These are phyloP conservation scores for Sutorius eximius DNA, from an alignment of 1,284 basidiomycete genomes.

Conservation along the genomic window DNA sequence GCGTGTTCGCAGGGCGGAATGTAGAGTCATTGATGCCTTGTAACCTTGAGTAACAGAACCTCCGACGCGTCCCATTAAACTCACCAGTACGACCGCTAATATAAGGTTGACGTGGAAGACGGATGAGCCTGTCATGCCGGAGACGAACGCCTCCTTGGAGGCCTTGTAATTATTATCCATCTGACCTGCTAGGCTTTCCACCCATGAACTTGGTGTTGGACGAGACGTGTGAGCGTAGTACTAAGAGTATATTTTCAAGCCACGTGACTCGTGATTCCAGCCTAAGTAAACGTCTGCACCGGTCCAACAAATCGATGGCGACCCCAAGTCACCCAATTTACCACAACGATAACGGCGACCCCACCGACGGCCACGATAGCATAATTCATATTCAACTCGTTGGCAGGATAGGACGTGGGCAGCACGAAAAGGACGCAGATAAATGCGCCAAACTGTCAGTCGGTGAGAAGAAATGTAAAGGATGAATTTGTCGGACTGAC, in stretches of 20 bases:
- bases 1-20: constrained; percentile 58
- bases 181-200: background rate
- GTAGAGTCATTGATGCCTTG: constrained; percentile 71
- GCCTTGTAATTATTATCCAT: constrained; percentile 62
- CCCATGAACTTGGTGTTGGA: background rate
- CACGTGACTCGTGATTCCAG: background rate
- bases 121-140: constrained; percentile 76
- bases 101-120: constrained; percentile 76
- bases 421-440: constrained; percentile 59
- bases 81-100: constrained; percentile 70
- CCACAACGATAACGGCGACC: constrained; percentile 37
- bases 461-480: background rate
- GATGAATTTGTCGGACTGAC: constrained; percentile 32
- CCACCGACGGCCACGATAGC: constrained; percentile 52
- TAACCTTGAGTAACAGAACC: constrained; percentile 17
- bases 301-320: constrained; percentile 37
- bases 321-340: constrained; percentile 36
- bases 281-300: constrained; percentile 23
- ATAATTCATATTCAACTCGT: constrained; percentile 65
- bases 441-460: constrained; percentile 50
- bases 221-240: too few species aligned
- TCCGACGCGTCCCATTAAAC: constrained; percentile 31
- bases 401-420: constrained; percentile 60
- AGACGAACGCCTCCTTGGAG: constrained; percentile 87
- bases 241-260: background rate